Evolutionary conservation across 352 stramenopile species (phyloP).

Genomic region (Phytophthora crassamura): DNA sequence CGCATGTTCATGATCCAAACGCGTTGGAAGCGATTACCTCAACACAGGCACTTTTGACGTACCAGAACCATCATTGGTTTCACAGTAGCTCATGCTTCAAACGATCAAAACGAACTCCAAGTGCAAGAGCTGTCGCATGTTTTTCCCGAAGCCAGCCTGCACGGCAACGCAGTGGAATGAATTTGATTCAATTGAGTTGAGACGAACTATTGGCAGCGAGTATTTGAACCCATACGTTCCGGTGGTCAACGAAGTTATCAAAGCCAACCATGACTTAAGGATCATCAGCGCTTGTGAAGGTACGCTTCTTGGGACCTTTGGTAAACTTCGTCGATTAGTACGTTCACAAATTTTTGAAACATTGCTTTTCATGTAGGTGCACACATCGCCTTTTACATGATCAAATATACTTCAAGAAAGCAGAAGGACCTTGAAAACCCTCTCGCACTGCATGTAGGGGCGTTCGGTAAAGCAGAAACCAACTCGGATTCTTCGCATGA

Average conservation of each 20-base stretch:
- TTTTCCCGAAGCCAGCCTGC: conserved; percentile 9
- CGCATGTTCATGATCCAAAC: no score
- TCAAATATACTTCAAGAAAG: conserved; percentile 8
- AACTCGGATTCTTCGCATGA: background rate
- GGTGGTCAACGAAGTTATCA: no score
- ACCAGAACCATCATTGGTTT: conserved; percentile 15
- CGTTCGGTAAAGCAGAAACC: conserved; percentile 11
- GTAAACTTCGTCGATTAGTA: no score
- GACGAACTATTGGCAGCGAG: no score
- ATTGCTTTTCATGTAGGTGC: background rate
- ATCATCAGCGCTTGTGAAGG: conserved; percentile 11
- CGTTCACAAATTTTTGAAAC: no score
- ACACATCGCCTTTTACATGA: conserved; percentile 5
- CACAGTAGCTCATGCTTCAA: conserved; percentile 13
- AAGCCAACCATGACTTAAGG: conserved; percentile 12
- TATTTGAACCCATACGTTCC: no score
- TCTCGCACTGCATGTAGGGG: conserved; percentile 1
- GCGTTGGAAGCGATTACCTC: background rate
- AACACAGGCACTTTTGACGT: background rate
- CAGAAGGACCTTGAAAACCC: conserved; percentile 12
- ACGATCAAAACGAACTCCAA: conserved; percentile 7
- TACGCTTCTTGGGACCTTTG: no score
- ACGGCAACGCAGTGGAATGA: conserved; percentile 1
- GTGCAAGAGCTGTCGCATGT: conserved; percentile 7
- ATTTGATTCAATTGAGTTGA: no score